phyloP scores from a whole-genome alignment of 2,329 filamentous ascomycete genomes.

The Apiospora marii region DNA sequence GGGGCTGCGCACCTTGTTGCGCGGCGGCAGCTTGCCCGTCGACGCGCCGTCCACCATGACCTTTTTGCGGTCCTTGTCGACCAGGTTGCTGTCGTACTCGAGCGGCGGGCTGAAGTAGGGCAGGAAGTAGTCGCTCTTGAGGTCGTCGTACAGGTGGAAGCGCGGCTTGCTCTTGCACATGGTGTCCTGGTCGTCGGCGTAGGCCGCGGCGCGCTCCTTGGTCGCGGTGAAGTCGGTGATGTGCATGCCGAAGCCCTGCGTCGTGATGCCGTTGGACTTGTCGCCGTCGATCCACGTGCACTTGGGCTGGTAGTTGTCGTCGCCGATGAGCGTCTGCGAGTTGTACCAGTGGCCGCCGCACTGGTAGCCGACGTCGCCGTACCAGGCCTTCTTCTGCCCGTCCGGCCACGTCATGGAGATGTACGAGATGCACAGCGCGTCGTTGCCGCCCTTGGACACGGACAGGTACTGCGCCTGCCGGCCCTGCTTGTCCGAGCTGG shows the following conservation, averaged over 20 bases:
- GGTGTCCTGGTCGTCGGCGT: constrained; percentile 8
- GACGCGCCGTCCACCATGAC: constrained; percentile 23
- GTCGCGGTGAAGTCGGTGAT: constrained; percentile 24
- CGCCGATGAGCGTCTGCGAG: constrained; percentile 14
- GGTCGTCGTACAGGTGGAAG: constrained; percentile 7
- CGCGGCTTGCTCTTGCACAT: constrained; percentile 16
- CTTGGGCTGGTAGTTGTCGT: constrained; percentile 19
- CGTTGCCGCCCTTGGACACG: background rate
- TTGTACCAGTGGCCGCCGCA: constrained; percentile 8
- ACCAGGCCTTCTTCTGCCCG: constrained; percentile 13
- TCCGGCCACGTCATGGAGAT: constrained; percentile 1
- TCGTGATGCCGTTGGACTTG: constrained; percentile 28
- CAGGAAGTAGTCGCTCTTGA: constrained; percentile 6
- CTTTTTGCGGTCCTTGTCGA: constrained; percentile 25
- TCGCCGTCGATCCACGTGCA: constrained; percentile 30
- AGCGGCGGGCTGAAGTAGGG: constrained; percentile 13
- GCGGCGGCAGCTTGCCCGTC: constrained; percentile 10
- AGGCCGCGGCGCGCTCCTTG: background rate
- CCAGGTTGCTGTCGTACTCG: constrained; percentile 7
- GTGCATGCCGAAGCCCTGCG: constrained; percentile 23
- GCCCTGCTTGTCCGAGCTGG: background rate
- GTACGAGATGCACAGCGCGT: constrained; percentile 13
- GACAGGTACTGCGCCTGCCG: constrained; percentile 8
- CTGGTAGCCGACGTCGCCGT: constrained; percentile 13
- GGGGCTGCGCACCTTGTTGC: constrained; percentile 17